phyloP scores from a whole-genome alignment of 176 grass and related monocot species.

The Zizania latifolia region DNA sequence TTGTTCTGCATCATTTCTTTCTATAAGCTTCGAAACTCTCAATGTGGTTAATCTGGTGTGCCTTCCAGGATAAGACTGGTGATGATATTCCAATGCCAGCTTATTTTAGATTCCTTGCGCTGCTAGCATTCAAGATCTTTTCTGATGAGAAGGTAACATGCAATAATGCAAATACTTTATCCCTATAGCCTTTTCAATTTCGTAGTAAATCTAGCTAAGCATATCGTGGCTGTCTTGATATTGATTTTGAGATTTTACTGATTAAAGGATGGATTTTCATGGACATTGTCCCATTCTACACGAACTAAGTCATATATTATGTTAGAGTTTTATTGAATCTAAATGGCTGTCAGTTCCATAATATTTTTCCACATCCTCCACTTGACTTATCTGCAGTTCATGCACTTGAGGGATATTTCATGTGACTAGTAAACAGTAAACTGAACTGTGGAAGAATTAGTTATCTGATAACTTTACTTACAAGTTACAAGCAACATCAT shows the following conservation, averaged over 20 bases:
- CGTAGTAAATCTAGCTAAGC: not conserved
- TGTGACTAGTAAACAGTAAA: not conserved
- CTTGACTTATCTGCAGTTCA: not conserved
- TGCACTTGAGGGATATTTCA: not conserved
- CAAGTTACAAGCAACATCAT: not conserved
- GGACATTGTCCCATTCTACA: not conserved
- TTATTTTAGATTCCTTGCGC: constrained; percentile 91
- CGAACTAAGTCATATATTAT: not conserved
- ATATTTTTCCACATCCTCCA: constrained; percentile 4
- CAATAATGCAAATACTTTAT: constrained; percentile 2
- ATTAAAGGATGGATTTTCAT: not conserved
- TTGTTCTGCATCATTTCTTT: constrained; percentile 5
- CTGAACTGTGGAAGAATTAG: not conserved
- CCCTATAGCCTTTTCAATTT: not conserved
- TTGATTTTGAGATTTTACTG: constrained; percentile 3
- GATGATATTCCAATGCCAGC: constrained; percentile 77
- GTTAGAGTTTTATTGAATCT: not conserved
- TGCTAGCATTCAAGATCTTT: constrained; percentile 97
- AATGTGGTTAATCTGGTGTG: constrained; percentile 17
- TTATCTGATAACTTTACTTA: constrained; percentile 13
- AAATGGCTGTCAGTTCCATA: not conserved
- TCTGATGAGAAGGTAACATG: constrained; percentile 76
- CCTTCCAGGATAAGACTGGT: constrained; percentile 53
- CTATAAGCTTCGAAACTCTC: not conserved
- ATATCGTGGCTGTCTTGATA: not conserved